These are phyloP conservation scores for Telopea speciosissima DNA, from an alignment of 177 flowering plant species.

Conservation along the genomic window DNA sequence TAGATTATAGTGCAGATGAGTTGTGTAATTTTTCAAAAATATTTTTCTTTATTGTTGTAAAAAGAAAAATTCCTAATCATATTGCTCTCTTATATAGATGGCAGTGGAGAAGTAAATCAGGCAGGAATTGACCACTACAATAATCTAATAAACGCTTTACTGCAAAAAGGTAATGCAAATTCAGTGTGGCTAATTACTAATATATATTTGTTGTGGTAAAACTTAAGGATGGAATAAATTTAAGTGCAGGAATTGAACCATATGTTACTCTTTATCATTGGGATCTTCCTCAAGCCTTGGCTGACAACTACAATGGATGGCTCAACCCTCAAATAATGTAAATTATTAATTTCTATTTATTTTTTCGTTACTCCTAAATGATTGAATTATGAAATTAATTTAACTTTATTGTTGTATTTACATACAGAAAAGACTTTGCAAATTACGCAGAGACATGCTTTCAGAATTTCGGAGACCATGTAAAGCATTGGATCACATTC, in stretches of 20 bases:
- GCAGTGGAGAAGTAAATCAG: slow-evolving; percentile 23
- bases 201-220: background rate
- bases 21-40: too few relatives aligned
- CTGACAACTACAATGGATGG: slow-evolving; percentile 73
- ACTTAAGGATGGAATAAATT: background rate
- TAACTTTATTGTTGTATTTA: slow-evolving; percentile 7
- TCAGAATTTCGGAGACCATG: slow-evolving; percentile 71
- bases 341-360: slow-evolving; percentile 13
- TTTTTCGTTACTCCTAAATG: too few relatives aligned
- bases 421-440: slow-evolving; percentile 61
- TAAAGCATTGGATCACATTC: slow-evolving; percentile 81
- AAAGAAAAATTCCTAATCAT: too few relatives aligned
- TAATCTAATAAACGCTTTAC: slow-evolving; percentile 21
- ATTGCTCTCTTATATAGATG: slow-evolving; percentile 13
- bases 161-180: slow-evolving; percentile 16
- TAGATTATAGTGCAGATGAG: too few relatives aligned
- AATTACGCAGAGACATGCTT: slow-evolving; percentile 62
- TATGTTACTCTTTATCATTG: slow-evolving; percentile 75
- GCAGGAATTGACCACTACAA: slow-evolving; percentile 29
- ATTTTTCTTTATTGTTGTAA: background rate
- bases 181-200: background rate
- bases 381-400: background rate
- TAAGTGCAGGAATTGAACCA: slow-evolving; percentile 56
- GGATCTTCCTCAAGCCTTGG: slow-evolving; percentile 82
- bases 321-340: slow-evolving; percentile 55